These are phyloP conservation scores for Leccinum rimulosum DNA, from an alignment of 768 basidiomycete species.

Conservation along the genomic window DNA sequence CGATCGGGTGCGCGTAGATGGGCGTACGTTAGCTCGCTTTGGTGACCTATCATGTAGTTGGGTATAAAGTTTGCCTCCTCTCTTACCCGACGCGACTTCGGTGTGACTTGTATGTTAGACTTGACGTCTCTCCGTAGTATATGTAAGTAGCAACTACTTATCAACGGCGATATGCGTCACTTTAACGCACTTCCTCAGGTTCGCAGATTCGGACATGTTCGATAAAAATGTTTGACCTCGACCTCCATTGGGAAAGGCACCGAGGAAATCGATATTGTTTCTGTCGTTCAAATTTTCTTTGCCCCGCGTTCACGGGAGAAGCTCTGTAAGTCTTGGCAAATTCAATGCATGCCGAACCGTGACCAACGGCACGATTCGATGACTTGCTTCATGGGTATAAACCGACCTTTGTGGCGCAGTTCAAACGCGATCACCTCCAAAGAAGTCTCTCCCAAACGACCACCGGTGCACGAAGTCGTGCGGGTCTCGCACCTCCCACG, in stretches of 20 bases:
- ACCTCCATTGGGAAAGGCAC: conserved; percentile 10
- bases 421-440: background rate
- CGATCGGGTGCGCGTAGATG: background rate
- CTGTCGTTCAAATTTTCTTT: conserved; percentile 9
- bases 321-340: conserved; percentile 4
- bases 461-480: conserved; percentile 10
- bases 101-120: background rate
- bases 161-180: background rate
- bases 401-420: background rate
- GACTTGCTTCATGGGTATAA: conserved; percentile 17
- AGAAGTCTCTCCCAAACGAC: conserved; percentile 11
- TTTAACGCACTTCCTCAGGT: background rate
- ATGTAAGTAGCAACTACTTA: background rate
- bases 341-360: background rate
- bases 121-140: background rate
- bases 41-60: background rate
- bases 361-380: conserved; percentile 2
- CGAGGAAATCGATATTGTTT: background rate
- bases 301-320: conserved; percentile 1
- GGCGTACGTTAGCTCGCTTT: background rate
- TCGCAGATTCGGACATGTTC: background rate
- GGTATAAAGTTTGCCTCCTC: background rate
- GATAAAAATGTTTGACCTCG: background rate
- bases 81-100: background rate
- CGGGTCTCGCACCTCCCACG: conserved; percentile 16